Evolutionary conservation across 2,329 filamentous ascomycete species (phyloP), one percentile per base, ranked within the genome.

Genomic region (Arthroderma sp.): DNA sequence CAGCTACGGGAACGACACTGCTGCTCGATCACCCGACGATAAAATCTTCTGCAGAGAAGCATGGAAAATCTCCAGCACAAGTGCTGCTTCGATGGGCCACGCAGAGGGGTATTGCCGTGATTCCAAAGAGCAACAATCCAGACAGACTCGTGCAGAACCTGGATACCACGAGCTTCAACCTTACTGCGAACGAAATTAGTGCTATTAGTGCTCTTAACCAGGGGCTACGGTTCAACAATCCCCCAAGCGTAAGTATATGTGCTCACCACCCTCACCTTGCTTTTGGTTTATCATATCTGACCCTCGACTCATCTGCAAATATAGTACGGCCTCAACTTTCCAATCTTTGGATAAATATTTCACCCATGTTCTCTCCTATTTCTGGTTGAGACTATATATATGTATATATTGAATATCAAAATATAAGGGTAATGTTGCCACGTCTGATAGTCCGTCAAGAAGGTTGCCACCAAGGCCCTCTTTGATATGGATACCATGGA

Each of bases 71-170:
- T 7, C 79, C 88, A 5, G 86, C 87, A 15, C 89, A 95, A 79
- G 79, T 95, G 28, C 79, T 95, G 60, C 79, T 95, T 63, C 81
- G 89, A 65, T 95, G 90, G 90, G 83, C 88, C 21, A 94, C 89
- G 15, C 88, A 94, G 78, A 80, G 86, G 54, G 83, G 83, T 33
- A 77, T 93, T 58, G 86, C 87, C 52, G 86, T 93, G 65, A 93
- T 93, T 65, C 88, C 87, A 64, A 91, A 91, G 81, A 85, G 80
- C 62, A 85, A 80, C 68, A 77, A 77, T 71, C 73, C 79, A 71
- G 63, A 67, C 62, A 64, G 67, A 63, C 78, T 88, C 69, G 70
- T 74, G 59, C 77, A 85, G 75, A 89, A 89, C 74, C 73, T 91
- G 62, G 80, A 84, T 63, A 81, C 83, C 61, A 80, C 76, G 62